These are phyloP conservation scores for Aspergillus avenaceus DNA, from an alignment of 495 filamentous ascomycete species.

Conservation along the genomic window DNA sequence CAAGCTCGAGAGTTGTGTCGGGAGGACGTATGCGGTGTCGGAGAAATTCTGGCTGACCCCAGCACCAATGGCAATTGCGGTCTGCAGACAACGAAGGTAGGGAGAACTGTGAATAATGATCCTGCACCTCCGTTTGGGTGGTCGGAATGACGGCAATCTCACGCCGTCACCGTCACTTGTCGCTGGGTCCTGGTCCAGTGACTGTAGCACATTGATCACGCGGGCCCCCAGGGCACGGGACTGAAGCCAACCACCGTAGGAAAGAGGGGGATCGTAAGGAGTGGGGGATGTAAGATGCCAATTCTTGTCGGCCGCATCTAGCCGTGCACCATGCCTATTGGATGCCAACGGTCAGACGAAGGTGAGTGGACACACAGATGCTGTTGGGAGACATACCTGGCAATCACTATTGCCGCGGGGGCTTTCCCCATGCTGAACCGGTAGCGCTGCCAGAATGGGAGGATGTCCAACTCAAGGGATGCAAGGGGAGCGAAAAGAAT, in stretches of 20 bases:
- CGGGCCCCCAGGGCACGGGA: constrained; percentile 71
- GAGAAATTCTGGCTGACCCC: constrained; percentile 69
- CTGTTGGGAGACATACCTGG: constrained; percentile 52
- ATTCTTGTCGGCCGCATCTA: constrained; percentile 88
- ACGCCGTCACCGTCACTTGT: constrained; percentile 15
- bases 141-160: constrained; percentile 9
- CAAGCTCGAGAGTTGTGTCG: background rate
- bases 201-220: constrained; percentile 68
- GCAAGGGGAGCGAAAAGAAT: background rate
- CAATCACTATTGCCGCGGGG: constrained; percentile 73
- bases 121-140: constrained; percentile 32
- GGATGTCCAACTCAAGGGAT: background rate
- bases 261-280: constrained; percentile 93
- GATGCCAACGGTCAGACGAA: background rate
- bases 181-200: constrained; percentile 24
- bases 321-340: constrained; percentile 81
- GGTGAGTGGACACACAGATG: background rate
- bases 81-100: constrained; percentile 89
- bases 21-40: constrained; percentile 1
- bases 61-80: constrained; percentile 81
- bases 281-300: constrained; percentile 95
- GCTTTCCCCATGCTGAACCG: constrained; percentile 45
- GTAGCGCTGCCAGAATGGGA: background rate
- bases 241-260: constrained; percentile 91
- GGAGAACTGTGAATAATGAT: constrained; percentile 89